These are phyloP conservation scores for Pichia nanzhaoensis DNA, from an alignment of 805 yeast species.

Conservation along the genomic window DNA sequence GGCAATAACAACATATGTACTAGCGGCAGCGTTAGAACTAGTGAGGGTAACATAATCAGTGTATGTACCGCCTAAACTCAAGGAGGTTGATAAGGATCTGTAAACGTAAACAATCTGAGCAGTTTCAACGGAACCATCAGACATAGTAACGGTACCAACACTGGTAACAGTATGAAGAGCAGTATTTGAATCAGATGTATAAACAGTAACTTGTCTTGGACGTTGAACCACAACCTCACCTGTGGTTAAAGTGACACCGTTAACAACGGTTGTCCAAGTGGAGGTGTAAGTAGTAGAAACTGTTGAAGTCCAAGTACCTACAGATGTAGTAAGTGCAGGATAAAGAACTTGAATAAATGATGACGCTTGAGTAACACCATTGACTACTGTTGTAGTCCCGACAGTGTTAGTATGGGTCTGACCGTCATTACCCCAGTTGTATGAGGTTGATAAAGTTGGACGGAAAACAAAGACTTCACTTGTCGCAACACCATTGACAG, in stretches of 20 bases:
- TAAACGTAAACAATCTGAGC: background rate
- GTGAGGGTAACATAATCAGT: background rate
- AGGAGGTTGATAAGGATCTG: conserved; percentile 1
- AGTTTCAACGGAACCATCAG: conserved; percentile 1
- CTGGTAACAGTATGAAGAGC: background rate
- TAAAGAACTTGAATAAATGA: background rate
- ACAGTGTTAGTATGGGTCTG: background rate
- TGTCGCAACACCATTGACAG: background rate
- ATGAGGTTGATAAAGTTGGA: background rate
- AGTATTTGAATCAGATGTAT: background rate
- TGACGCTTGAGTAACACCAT: background rate
- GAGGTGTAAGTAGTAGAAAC: background rate
- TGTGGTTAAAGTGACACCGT: background rate
- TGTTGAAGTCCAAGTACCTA: background rate
- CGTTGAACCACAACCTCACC: background rate
- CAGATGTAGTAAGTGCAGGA: background rate
- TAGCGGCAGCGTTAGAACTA: background rate
- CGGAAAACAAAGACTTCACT: background rate
- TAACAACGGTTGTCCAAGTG: background rate
- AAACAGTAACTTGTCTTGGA: conserved; percentile 1
- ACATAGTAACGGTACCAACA: background rate
- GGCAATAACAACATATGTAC: background rate
- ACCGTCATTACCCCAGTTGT: background rate
- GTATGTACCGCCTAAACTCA: background rate
- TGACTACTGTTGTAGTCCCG: conserved; percentile 1